A percentile compares a stretch with the other conserved stretches of the same genome.
phyloP scores from a whole-genome alignment of 768 basidiomycete genomes.

The Royoungia palumana region DNA sequence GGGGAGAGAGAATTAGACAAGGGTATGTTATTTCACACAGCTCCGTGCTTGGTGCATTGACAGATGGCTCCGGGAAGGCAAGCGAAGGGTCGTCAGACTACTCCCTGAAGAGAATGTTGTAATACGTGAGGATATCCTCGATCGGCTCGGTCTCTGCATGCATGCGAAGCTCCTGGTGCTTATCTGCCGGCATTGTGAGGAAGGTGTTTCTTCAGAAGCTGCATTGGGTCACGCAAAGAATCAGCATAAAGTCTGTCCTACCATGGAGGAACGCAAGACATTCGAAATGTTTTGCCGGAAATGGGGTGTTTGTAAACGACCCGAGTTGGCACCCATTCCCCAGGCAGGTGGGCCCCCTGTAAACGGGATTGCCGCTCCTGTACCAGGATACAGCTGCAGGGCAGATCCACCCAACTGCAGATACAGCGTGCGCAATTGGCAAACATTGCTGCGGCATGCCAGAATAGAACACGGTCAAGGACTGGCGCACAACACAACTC shows the following conservation, averaged over 20 bases:
- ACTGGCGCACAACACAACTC: not conserved
- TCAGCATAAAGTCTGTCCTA: not conserved
- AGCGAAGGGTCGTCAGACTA: not conserved
- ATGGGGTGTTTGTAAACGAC: not conserved
- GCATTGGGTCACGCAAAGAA: slow-evolving; percentile 1
- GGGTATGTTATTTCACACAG: too few species aligned
- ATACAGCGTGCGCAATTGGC: slow-evolving; percentile 1
- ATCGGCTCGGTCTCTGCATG: not conserved
- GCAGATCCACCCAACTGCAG: slow-evolving; percentile 1
- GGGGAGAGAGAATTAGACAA: too few species aligned
- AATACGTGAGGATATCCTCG: not conserved
- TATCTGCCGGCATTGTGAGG: slow-evolving; percentile 1
- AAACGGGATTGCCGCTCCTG: not conserved
- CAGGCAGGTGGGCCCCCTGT: not conserved
- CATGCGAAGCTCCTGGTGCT: not conserved
- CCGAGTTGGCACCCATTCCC: not conserved
- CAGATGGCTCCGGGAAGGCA: too few species aligned
- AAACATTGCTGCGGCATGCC: not conserved
- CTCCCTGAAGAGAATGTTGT: not conserved
- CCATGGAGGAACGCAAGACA: not conserved
- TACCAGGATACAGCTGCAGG: slow-evolving; percentile 1
- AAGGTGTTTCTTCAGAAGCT: not conserved
- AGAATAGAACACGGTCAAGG: not conserved
- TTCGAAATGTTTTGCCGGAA: too few species aligned
- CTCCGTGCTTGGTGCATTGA: too few species aligned